phyloP scores from a whole-genome alignment of 2,329 filamentous ascomycete genomes.

The Ophiostoma ips region DNA sequence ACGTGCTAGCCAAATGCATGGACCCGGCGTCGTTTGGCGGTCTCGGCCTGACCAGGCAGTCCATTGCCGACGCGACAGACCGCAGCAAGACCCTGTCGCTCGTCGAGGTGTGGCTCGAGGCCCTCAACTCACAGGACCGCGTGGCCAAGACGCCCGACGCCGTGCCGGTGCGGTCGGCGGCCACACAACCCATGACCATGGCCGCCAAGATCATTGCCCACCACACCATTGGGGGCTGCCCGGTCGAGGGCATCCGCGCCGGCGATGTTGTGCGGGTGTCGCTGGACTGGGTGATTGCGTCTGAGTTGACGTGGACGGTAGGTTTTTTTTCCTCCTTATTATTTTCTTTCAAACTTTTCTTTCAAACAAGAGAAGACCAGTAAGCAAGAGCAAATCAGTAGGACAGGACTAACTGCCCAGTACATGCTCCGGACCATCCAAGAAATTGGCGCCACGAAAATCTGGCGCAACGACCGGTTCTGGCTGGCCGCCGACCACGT shows the following conservation, averaged over 20 bases:
- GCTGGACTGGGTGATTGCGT: not conserved
- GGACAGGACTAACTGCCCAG: no score
- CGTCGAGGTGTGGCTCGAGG: not conserved
- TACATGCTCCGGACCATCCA: no score
- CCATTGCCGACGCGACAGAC: not conserved
- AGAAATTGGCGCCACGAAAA: no score
- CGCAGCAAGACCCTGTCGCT: not conserved
- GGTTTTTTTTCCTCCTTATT: no score
- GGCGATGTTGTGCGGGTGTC: not conserved
- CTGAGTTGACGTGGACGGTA: not conserved
- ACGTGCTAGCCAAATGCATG: not conserved
- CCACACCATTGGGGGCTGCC: not conserved
- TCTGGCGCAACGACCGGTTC: constrained; percentile 30
- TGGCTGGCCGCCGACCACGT: constrained; percentile 36
- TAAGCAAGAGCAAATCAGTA: no score
- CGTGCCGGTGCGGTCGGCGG: constrained; percentile 14
- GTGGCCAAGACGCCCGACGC: not conserved
- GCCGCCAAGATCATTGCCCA: not conserved
- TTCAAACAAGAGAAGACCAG: constrained; percentile 7
- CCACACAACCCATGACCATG: not conserved
- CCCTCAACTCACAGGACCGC: not conserved
- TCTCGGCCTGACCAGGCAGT: not conserved
- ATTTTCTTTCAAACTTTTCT: no score
- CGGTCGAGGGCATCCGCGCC: not conserved
- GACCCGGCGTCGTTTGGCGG: not conserved